A percentile compares a stretch with the other conserved stretches of the same genome.
Evolutionary conservation across 192 early-diverging fungal genomes (phyloP).

Genomic region (Radiomyces spectabilis): DNA sequence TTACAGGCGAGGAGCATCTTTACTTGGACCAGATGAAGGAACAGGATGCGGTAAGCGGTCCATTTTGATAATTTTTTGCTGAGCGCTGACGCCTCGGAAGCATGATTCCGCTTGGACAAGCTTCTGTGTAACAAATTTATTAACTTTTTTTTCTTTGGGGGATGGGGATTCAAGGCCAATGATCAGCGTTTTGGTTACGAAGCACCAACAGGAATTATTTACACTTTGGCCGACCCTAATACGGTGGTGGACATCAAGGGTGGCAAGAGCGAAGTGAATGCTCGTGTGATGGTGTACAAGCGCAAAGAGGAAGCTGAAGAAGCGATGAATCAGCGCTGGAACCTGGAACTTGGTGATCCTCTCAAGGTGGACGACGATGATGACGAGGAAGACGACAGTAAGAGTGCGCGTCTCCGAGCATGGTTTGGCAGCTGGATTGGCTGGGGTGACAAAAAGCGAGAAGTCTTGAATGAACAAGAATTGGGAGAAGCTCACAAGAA

Average conservation of each 20-base stretch:
- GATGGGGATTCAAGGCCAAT: constrained; percentile 8
- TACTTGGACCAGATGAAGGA: constrained; percentile 24
- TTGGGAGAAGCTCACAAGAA: constrained; percentile 20
- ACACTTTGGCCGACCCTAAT: constrained; percentile 8
- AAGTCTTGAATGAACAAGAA: constrained; percentile 4
- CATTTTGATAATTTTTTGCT: no score
- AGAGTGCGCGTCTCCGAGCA: constrained; percentile 7
- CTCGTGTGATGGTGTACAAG: constrained; percentile 13
- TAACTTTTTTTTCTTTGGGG: background rate
- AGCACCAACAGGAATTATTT: constrained; percentile 11
- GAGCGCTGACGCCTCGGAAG: no score
- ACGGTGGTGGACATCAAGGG: constrained; percentile 11
- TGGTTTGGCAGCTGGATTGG: constrained; percentile 21
- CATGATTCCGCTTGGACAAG: no score
- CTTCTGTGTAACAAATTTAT: no score
- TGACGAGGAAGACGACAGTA: constrained; percentile 17
- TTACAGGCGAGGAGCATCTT: constrained; percentile 12
- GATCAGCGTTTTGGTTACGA: constrained; percentile 30
- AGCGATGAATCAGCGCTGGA: constrained; percentile 21
- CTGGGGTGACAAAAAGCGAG: constrained; percentile 11
- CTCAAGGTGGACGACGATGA: constrained; percentile 9
- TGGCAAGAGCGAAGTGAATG: constrained; percentile 2
- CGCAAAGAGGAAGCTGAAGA: constrained; percentile 8
- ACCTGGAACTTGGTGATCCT: constrained; percentile 15
- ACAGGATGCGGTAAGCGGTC: constrained; percentile 10